These are phyloP conservation scores for Hirschioporus abietinus DNA, from an alignment of 768 basidiomycete genomes.

Conservation along the genomic window DNA sequence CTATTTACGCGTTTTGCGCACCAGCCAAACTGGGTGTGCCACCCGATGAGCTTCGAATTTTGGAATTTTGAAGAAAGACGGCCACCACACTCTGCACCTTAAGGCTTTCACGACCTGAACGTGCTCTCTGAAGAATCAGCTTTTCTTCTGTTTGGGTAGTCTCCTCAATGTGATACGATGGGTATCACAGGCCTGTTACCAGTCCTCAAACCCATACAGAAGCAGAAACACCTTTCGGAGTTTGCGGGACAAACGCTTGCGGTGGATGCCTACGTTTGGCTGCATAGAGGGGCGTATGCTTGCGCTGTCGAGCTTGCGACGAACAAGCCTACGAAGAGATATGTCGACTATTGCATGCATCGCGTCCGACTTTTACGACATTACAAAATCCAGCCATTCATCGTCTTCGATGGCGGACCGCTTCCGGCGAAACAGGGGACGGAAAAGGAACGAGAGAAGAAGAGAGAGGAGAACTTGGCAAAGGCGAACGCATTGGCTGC, in stretches of 20 bases:
- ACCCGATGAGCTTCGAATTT: background rate
- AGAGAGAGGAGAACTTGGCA: conserved; percentile 70
- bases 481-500: conserved; percentile 67
- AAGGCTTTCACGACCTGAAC: background rate
- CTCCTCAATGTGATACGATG: conserved; percentile 40
- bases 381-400: conserved; percentile 78
- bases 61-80: background rate
- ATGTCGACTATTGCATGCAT: conserved; percentile 96
- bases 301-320: conserved; percentile 90
- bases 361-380: conserved; percentile 82
- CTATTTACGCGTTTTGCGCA: background rate
- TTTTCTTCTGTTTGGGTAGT: background rate
- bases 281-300: conserved; percentile 82
- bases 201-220: conserved; percentile 86
- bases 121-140: background rate
- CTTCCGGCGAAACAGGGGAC: conserved; percentile 93
- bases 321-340: conserved; percentile 78
- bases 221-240: conserved; percentile 69
- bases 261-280: conserved; percentile 94
- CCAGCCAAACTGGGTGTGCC: background rate
- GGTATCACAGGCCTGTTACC: conserved; percentile 90
- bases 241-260: conserved; percentile 82
- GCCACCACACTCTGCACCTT: background rate
- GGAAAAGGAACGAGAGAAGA: conserved; percentile 71
- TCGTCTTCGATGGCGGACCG: conserved; percentile 96